Conservation (phyloP, 139 green algal genomes). For the Nannochloris sp. region DNA sequence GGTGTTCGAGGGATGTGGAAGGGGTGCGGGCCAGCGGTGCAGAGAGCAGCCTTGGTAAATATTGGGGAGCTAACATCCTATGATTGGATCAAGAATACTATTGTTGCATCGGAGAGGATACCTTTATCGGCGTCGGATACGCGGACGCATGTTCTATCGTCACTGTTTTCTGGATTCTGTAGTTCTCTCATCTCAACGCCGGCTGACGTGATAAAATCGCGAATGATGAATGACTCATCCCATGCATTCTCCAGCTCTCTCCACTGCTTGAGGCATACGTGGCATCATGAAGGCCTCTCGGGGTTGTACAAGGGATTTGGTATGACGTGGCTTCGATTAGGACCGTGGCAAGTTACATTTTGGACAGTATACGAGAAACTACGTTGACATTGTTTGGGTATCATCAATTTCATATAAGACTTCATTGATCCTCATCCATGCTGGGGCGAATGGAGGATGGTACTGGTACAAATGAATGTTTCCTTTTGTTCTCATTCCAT, state of each 20-base stretch:
- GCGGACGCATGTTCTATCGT: constrained; percentile 32
- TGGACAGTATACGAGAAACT: constrained; percentile 49
- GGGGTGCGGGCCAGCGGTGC: constrained; percentile 44
- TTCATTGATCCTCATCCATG: constrained; percentile 7
- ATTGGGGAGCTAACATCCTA: constrained; percentile 61
- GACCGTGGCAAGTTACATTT: constrained; percentile 62
- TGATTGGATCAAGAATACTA: constrained; percentile 35
- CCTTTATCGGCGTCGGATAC: constrained; percentile 32
- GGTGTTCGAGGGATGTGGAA: constrained; percentile 50
- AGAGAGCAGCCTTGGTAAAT: constrained; percentile 62
- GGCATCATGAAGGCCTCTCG: constrained; percentile 34
- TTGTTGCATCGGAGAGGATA: constrained; percentile 19
- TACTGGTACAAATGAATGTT: constrained; percentile 18
- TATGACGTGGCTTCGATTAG: constrained; percentile 57
- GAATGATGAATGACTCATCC: constrained; percentile 53
- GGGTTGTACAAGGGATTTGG: constrained; percentile 60
- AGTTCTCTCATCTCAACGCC: constrained; percentile 18
- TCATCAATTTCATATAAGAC: constrained; percentile 9
- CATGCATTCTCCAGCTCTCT: constrained; percentile 28
- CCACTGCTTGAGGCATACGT: constrained; percentile 48
- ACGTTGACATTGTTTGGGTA: not conserved
- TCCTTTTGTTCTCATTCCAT: constrained; percentile 7
- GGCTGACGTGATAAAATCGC: constrained; percentile 60
- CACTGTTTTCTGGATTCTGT: constrained; percentile 38
- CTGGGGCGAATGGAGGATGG: constrained; percentile 8